Conservation (phyloP, 176 grass and related monocot genomes). For the Musa troglodytarum region DNA sequence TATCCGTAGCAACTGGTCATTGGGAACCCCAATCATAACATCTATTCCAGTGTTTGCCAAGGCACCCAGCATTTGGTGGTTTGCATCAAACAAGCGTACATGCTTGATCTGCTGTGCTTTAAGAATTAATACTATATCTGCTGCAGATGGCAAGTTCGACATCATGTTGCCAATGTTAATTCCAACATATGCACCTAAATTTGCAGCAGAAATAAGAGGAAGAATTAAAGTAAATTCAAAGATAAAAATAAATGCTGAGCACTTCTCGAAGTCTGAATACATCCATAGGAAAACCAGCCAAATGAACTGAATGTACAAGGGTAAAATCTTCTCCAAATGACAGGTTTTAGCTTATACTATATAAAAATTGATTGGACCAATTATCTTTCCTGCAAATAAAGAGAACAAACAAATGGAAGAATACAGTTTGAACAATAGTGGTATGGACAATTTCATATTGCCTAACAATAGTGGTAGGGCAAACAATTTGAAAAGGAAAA, state of each 20-base stretch:
- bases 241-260: background rate
- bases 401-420: no score
- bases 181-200: conserved; percentile 73
- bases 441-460: no score
- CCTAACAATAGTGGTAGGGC: no score
- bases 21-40: conserved; percentile 70
- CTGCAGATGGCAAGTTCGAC: conserved; percentile 43
- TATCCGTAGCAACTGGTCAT: conserved; percentile 64
- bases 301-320: background rate
- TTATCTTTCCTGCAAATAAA: background rate
- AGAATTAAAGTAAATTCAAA: background rate
- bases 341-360: background rate
- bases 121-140: conserved; percentile 74
- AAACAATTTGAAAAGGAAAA: no score
- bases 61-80: conserved; percentile 74
- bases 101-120: conserved; percentile 59
- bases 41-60: conserved; percentile 80
- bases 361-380: background rate
- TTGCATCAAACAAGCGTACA: conserved; percentile 62
- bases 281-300: background rate
- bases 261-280: background rate
- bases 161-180: conserved; percentile 56
- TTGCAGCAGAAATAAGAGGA: conserved; percentile 6
- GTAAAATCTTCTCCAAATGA: background rate
- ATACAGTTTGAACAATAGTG: no score